Base-by-base conservation (phyloP, 129 eudicot species). In the Saposhnikovia divaricata region DNA sequence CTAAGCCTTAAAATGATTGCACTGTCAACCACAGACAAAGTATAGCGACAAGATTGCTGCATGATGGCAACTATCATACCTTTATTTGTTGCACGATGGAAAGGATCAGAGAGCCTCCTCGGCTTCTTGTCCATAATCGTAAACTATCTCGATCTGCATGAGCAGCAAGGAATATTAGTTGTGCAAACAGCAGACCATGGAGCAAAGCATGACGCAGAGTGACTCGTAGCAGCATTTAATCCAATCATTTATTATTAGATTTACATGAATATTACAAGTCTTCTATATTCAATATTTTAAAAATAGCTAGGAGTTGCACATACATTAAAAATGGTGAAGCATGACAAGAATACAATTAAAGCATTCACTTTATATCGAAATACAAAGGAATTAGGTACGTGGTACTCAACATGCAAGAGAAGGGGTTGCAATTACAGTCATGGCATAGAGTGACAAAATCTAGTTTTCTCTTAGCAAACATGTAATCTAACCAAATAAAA, bases 121-220 rank as follows among this genome's bases (percentile, higher is more conserved):
- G n/a, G 90, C 96, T 87, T 95, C 98, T 48, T 80, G 80, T 23
- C 97, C 99, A 84, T 90, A 92, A 86, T 95, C 81, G 21, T 92
- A 89, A 42, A 92, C 79, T 47, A 95, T 95, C 91, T 92, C 97
- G 85, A 95, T 95, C 99, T 95, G 93, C 91, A 85, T 31, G 42
- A 75, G 76, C 45, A 80, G 78, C 9, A 59, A 80, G 76, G 34
- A 61, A 39, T 18, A 3, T 70, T 27, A 46, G 48, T 4, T 68
- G 37, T 1, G 28, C 72, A 31, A 27, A 73, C 34, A 31, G 55
- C 77, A 4, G 11, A 23, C 11, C 77, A 10, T 57, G 63, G 19
- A 78, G 55, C 34, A 31, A 31, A 31, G 1, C 34, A 31, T 31
- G 34, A 31, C 34, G 34, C 34, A 31, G 59, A 47, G 75, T 13